Evolutionary conservation across 108 stramenopile species (phyloP).

Genomic region (Bacterosira constricta): DNA sequence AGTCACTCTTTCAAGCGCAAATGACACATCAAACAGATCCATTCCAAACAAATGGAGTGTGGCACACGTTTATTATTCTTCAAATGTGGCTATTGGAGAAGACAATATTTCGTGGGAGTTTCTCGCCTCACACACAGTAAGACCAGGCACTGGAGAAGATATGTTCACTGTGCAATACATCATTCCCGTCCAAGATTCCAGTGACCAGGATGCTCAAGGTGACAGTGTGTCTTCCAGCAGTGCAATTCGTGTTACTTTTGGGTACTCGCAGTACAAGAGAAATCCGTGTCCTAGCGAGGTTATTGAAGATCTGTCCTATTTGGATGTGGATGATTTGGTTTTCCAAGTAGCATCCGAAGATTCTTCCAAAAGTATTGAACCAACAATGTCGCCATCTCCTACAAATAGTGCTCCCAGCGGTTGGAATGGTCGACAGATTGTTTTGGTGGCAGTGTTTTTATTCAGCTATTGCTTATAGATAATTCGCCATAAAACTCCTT

Average conservation of each 20-base stretch:
- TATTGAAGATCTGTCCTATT: not conserved
- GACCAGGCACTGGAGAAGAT: not conserved
- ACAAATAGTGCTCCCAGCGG: too few species aligned
- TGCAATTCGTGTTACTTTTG: conserved; percentile 18
- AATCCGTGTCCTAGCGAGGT: not conserved
- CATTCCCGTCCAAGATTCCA: not conserved
- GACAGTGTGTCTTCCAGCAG: not conserved
- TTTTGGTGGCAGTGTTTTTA: too few species aligned
- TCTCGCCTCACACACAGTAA: not conserved
- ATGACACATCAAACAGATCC: not conserved
- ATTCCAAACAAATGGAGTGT: conserved; percentile 15
- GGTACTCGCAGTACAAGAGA: conserved; percentile 5
- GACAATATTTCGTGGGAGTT: conserved; percentile 5
- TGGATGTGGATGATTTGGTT: conserved; percentile 19
- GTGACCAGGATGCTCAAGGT: not conserved
- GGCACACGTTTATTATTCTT: conserved; percentile 13
- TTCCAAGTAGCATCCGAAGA: conserved; percentile 8
- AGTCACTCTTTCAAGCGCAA: not conserved
- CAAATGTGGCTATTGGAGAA: not conserved
- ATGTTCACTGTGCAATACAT: not conserved
- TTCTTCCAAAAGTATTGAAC: too few species aligned
- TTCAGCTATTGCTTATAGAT: too few species aligned
- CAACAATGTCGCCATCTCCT: too few species aligned
- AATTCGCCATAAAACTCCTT: too few species aligned
- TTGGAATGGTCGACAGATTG: too few species aligned